Percentiles rank a stretch among this genome's conserved stretches.
phyloP scores from a whole-genome alignment of 2,329 filamentous ascomycete species.

The Colletotrichum sp. region DNA sequence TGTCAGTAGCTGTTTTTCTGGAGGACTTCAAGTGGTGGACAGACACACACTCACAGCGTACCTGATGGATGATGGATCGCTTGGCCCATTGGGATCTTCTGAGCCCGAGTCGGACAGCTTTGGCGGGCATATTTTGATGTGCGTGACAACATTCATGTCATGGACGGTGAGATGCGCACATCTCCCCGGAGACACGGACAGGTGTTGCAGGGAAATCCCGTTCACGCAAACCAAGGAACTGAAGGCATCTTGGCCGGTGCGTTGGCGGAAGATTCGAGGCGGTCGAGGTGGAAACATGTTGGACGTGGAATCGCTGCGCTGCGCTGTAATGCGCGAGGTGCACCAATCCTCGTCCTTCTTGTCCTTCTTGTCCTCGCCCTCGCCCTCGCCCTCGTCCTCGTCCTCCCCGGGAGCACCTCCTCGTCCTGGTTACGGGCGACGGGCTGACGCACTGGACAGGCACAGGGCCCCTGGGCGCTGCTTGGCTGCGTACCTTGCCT shows the following conservation, averaged over 20 bases:
- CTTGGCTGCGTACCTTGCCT: background rate
- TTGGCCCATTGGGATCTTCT: constrained; percentile 5
- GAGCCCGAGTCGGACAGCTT: background rate
- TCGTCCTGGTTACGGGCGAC: background rate
- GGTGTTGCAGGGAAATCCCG: background rate
- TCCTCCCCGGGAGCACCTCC: background rate
- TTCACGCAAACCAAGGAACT: background rate
- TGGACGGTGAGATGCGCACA: background rate
- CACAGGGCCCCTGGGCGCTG: background rate
- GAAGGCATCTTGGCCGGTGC: background rate
- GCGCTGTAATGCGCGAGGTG: constrained; percentile 5
- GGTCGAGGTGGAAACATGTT: background rate
- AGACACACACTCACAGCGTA: background rate
- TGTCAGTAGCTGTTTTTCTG: background rate
- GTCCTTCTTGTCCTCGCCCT: background rate
- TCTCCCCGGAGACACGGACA: background rate
- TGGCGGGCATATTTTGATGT: background rate
- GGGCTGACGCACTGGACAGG: background rate
- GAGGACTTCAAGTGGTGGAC: background rate
- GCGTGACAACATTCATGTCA: background rate
- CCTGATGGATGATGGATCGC: background rate
- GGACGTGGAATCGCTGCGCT: constrained; percentile 15
- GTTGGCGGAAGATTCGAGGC: constrained; percentile 3
- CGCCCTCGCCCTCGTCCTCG: background rate
- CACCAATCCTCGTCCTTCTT: background rate